phyloP scores from a whole-genome alignment of 2,329 filamentous ascomycete species.

The Aspergillus japonicus region DNA sequence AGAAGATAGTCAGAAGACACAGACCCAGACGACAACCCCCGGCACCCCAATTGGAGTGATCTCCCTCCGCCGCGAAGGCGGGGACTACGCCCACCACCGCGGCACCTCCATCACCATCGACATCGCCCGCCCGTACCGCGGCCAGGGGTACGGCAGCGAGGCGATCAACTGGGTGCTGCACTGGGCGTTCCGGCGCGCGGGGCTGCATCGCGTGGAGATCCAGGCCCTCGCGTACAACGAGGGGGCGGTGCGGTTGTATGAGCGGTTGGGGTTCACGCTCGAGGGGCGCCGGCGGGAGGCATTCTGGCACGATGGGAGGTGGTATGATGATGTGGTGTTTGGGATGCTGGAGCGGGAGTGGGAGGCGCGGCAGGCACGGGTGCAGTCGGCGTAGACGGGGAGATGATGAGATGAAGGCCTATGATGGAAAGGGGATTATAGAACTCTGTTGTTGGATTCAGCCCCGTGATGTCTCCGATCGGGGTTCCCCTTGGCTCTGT shows the following conservation, averaged over 20 bases:
- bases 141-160: conserved; percentile 14
- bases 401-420: too few relatives aligned
- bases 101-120: conserved; percentile 7
- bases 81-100: neutral
- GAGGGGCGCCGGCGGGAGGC: conserved; percentile 18
- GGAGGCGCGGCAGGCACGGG: conserved; percentile 4
- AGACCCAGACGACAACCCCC: neutral
- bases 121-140: conserved; percentile 1
- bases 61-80: neutral
- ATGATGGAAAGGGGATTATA: too few relatives aligned
- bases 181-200: conserved; percentile 14
- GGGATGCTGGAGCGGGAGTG: conserved; percentile 8
- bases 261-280: conserved; percentile 14
- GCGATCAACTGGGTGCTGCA: conserved; percentile 16
- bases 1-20: too few relatives aligned
- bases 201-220: conserved; percentile 10
- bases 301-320: conserved; percentile 7
- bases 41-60: neutral
- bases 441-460: too few relatives aligned
- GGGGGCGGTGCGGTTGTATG: conserved; percentile 11
- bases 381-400: neutral
- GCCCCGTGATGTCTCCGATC: too few relatives aligned
- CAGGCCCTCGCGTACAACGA: conserved; percentile 11
- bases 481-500: too few relatives aligned
- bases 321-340: conserved; percentile 15